These are phyloP conservation scores for Leccinum fallax DNA, from an alignment of 1,284 basidiomycete genomes.

Conservation along the genomic window DNA sequence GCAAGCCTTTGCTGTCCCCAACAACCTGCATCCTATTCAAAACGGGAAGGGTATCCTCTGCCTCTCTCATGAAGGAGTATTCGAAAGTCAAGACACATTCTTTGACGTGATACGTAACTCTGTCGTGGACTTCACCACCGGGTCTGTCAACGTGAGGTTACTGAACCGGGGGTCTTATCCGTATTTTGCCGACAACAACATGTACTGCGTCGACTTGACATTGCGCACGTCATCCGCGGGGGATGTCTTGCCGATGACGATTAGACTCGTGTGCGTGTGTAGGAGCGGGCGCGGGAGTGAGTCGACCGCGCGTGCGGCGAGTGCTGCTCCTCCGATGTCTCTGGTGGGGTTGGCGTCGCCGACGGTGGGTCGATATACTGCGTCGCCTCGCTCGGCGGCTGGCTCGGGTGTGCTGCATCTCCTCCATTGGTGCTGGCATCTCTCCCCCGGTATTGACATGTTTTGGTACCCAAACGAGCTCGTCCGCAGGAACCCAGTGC, in stretches of 20 bases:
- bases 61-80: background rate
- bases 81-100: background rate
- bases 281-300: background rate
- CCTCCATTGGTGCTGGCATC: background rate
- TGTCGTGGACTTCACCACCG: background rate
- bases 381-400: conserved; percentile 10
- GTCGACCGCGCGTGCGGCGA: conserved; percentile 21
- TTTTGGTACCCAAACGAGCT: conserved; percentile 4
- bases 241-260: background rate
- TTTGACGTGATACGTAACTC: background rate
- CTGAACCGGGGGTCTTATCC: background rate
- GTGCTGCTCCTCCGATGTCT: conserved; percentile 14
- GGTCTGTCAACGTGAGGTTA: background rate
- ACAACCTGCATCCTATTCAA: background rate
- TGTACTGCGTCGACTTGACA: background rate
- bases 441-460: background rate
- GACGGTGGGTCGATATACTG: conserved; percentile 12
- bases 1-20: background rate
- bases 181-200: background rate
- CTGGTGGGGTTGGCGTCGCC: conserved; percentile 4
- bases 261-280: background rate
- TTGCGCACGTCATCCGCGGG: no score
- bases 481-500: conserved; percentile 9
- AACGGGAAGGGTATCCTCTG: background rate
- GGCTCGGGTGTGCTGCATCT: background rate